These are phyloP conservation scores for Rehmannia glutinosa DNA, from an alignment of 257 asterid genomes.

Conservation along the genomic window DNA sequence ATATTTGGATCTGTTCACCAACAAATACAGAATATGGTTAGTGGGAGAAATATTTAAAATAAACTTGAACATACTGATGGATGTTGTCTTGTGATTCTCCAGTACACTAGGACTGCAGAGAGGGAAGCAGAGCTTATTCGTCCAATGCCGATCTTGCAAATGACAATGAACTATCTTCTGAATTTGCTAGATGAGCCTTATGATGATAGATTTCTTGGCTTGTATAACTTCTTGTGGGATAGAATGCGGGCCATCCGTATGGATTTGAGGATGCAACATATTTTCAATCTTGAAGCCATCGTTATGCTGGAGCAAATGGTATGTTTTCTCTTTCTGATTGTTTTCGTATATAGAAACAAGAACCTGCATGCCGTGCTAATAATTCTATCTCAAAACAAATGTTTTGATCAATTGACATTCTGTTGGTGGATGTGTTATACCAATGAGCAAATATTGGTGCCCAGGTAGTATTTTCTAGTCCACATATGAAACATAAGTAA, in stretches of 20 bases:
- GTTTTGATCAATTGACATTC: constrained; percentile 1
- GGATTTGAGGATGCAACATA: constrained; percentile 99
- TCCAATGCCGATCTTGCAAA: constrained; percentile 87
- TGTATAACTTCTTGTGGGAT: constrained; percentile 98
- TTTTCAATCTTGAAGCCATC: constrained; percentile 76
- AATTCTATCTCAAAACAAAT: constrained; percentile 8
- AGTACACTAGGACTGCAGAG: constrained; percentile 98
- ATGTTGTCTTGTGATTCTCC: constrained; percentile 31
- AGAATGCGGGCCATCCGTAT: constrained; percentile 97
- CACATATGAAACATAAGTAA: neutral
- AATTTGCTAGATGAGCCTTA: constrained; percentile 73
- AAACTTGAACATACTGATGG: constrained; percentile 15
- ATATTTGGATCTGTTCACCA: neutral
- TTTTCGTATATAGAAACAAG: neutral
- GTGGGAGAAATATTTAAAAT: neutral
- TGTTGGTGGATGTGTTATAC: neutral
- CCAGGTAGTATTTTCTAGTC: neutral
- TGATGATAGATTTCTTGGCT: constrained; percentile 73
- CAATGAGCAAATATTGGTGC: neutral
- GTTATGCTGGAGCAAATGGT: constrained; percentile 99
- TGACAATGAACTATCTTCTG: constrained; percentile 82
- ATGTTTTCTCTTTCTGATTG: constrained; percentile 19
- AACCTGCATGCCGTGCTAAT: neutral
- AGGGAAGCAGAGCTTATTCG: constrained; percentile 93
- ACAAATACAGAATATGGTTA: neutral